Evolutionary conservation across 306 rosid species (phyloP).

Genomic region (apple (Malus domestica)): ASM211411v1 NC_041795.1:21320001-21320500

Average conservation of each 20-base stretch:
- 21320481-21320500: slow-evolving; percentile 66
- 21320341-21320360: slow-evolving; percentile 77
- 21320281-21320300: slow-evolving; percentile 42
- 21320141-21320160: slow-evolving; percentile 41
- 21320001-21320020: not conserved
- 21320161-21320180: slow-evolving; percentile 68
- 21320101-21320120: not conserved
- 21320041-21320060: not conserved
- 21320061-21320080: not conserved
- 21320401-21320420: slow-evolving; percentile 52
- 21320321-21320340: slow-evolving; percentile 76
- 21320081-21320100: not conserved
- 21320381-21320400: slow-evolving; percentile 53
- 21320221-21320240: slow-evolving; percentile 71
- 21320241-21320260: slow-evolving; percentile 84
- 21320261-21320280: slow-evolving; percentile 30
- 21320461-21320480: slow-evolving; percentile 67
- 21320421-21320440: slow-evolving; percentile 80
- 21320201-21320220: slow-evolving; percentile 65
- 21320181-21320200: slow-evolving; percentile 70
- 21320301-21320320: slow-evolving; percentile 71
- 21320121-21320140: slow-evolving; percentile 12
- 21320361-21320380: slow-evolving; percentile 91
- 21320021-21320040: not conserved
- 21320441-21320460: slow-evolving; percentile 64